phyloP scores from a whole-genome alignment of 169 alveolate species.

The Plasmodium relictum region DNA sequence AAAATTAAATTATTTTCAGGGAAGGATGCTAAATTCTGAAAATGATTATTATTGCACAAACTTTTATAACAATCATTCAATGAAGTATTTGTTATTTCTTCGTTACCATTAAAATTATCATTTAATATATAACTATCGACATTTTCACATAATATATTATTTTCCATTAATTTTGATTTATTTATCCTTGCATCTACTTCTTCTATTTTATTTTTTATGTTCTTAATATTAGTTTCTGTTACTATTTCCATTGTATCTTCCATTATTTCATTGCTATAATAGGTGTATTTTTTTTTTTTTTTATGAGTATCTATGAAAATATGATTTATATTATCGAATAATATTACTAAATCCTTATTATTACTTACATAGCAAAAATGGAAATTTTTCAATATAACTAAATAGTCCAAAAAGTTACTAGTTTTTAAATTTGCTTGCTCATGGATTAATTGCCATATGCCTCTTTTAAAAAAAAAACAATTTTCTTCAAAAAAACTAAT shows the following conservation, averaged over 20 bases:
- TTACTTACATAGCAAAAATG: constrained; percentile 17
- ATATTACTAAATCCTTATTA: constrained; percentile 27
- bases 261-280: too few relatives aligned
- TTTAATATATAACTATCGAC: too few relatives aligned
- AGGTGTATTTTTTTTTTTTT: background rate
- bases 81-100: too few relatives aligned
- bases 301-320: background rate
- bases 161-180: background rate
- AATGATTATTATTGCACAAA: too few relatives aligned
- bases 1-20: too few relatives aligned
- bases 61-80: too few relatives aligned
- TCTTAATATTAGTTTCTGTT: background rate
- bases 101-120: too few relatives aligned
- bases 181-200: background rate
- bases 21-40: too few relatives aligned
- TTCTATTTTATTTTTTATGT: background rate
- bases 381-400: constrained; percentile 29
- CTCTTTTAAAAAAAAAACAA: constrained; percentile 63
- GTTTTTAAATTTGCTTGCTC: constrained; percentile 48
- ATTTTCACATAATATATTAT: too few relatives aligned
- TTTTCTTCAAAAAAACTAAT: constrained; percentile 32
- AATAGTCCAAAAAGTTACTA: constrained; percentile 38
- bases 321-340: constrained; percentile 1
- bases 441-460: constrained; percentile 53
- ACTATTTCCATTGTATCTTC: too few relatives aligned